Conservation (phyloP, 306 rosid species). For the Glycine tomentella region DNA sequence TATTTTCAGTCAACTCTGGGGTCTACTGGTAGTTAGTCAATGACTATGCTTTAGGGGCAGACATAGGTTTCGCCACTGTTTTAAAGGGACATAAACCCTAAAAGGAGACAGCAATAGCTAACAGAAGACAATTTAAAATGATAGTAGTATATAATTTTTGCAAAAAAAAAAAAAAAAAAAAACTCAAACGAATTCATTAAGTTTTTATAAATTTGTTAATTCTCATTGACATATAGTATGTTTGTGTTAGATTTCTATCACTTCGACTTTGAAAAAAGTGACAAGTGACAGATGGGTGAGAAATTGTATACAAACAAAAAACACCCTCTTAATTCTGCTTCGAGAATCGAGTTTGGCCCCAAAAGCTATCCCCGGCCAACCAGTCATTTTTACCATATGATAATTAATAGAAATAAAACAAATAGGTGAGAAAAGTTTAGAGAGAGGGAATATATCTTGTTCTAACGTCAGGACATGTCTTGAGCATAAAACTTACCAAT, state of each 20-base stretch:
- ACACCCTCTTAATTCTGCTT: neutral
- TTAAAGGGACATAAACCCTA: conserved; percentile 17
- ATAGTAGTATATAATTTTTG: too few species aligned
- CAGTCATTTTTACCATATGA: neutral
- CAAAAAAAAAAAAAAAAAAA: too few species aligned
- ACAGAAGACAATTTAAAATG: conserved; percentile 13
- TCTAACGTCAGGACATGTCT: neutral
- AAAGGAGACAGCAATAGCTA: conserved; percentile 30
- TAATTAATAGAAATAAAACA: neutral
- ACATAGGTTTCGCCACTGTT: conserved; percentile 46
- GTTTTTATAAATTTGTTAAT: neutral
- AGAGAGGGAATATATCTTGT: neutral
- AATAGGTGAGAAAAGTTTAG: neutral
- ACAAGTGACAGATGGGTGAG: neutral
- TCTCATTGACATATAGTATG: neutral
- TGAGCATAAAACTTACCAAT: neutral
- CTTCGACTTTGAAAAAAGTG: neutral
- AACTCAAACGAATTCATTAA: neutral
- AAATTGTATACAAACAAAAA: neutral
- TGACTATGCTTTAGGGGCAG: conserved; percentile 44
- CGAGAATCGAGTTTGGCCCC: neutral
- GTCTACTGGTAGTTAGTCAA: conserved; percentile 56
- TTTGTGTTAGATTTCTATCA: neutral
- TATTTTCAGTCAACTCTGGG: conserved; percentile 51
- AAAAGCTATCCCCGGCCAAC: neutral